A percentile compares a stretch with the other conserved stretches of the same genome.
phyloP scores from a whole-genome alignment of 805 yeast genomes.

The Ogataea ganodermae region DNA sequence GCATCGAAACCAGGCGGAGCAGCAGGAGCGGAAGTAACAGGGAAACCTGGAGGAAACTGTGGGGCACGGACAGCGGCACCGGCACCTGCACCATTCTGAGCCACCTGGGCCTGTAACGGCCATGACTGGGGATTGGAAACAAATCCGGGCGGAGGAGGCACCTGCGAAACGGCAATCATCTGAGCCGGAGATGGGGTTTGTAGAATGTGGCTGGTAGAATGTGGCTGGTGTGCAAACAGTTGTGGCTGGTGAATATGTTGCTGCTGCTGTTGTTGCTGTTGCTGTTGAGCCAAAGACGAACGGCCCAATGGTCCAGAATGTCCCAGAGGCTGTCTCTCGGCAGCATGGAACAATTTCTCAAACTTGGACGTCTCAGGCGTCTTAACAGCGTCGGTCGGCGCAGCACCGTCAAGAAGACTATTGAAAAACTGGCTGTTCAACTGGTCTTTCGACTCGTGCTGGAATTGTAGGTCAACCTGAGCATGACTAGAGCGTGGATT shows the following conservation, averaged over 20 bases:
- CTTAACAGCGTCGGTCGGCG: constrained; percentile 3
- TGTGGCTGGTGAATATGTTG: not conserved
- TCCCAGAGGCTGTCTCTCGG: not conserved
- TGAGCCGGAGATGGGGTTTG: constrained; percentile 3
- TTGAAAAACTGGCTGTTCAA: constrained; percentile 27
- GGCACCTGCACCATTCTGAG: constrained; percentile 2
- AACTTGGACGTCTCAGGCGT: constrained; percentile 24
- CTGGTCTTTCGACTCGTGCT: constrained; percentile 22
- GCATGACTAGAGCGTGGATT: not conserved
- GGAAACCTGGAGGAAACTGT: not conserved
- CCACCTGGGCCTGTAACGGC: not conserved
- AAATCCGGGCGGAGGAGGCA: constrained; percentile 1
- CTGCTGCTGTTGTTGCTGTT: not conserved
- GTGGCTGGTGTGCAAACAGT: not conserved
- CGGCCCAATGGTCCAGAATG: too few species aligned
- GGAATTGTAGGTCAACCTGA: constrained; percentile 20
- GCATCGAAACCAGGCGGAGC: constrained; percentile 18
- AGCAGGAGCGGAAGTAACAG: constrained; percentile 11
- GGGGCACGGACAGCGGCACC: not conserved
- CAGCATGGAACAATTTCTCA: constrained; percentile 20
- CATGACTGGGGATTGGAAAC: not conserved
- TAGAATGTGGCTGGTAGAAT: not conserved
- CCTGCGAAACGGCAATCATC: not conserved
- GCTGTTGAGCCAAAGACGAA: not conserved
- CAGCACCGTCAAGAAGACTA: constrained; percentile 13